Base-by-base conservation (phyloP, 2,329 filamentous ascomycete genomes). In the Fusarium lyarnte region DNA sequence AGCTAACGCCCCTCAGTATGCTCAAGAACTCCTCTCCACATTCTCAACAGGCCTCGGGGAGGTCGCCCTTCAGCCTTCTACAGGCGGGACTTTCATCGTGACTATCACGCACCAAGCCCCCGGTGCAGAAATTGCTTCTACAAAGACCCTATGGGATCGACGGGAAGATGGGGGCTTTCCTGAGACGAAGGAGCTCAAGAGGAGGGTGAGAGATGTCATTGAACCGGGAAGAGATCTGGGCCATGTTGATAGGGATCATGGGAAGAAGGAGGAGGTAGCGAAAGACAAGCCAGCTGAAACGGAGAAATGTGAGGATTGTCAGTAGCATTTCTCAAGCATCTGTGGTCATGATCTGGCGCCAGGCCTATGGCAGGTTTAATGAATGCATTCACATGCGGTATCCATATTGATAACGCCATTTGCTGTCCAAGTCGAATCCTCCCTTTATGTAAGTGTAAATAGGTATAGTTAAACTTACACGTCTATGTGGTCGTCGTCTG, bases 1-100 rank as follows among this genome's bases (percentile, higher is more conserved):
- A 27, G 49, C 33, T 52, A 14, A 52, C 25, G 4, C 16, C 16
- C 8, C 27, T 23, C 75, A 97, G 93, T 98, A 93, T 81, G 95
- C 92, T 53, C 96, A 98, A 86, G 96, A 98, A 82, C 90, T 99
- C 47, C 90, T 99, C 41, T 97, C 94, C 3, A 99, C 95, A 2
- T 99, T 99, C 84, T 89, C 90, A 60, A 93, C 91, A 4, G 87
- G 90, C 47, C 88, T 98, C 4, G 95, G 94, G 69, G 95, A 98
- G 81, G 92, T 98, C 14, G 91, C 95, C 21, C 88, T 99, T 12
- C 90, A 97, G 73, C 96, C 96, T 2, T 87, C 90, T 19, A 97
- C 94, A 0, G 94, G 95, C 23, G 95, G 96, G 0, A 86, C 93
- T 5, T 99, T 98, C 78, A 87, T 89, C 27, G 91, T 98, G 17